phyloP scores from a whole-genome alignment of 106 monocot species.

The Acorus gramineus region DNA sequence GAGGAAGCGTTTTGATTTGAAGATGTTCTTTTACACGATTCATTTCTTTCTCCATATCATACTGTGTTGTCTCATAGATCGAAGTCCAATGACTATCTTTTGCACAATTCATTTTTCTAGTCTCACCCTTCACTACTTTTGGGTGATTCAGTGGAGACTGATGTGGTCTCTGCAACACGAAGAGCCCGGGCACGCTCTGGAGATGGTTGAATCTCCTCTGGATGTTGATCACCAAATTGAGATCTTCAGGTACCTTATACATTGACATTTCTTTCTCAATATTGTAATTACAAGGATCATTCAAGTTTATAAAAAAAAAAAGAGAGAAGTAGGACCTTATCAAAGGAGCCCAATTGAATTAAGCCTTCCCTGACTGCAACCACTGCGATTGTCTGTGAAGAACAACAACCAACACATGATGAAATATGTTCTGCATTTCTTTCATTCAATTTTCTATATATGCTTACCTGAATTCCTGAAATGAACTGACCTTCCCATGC shows the following conservation, averaged over 20 bases:
- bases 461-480: conserved; percentile 6
- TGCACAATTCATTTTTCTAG: too few relatives aligned
- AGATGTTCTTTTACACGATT: too few relatives aligned
- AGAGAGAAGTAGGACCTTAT: conserved; percentile 1
- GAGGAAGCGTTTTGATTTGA: too few relatives aligned
- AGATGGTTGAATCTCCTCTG: conserved; percentile 4
- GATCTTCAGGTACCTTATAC: conserved; percentile 1
- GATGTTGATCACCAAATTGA: conserved; percentile 1
- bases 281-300: too few relatives aligned
- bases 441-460: neutral
- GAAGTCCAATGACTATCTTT: too few relatives aligned
- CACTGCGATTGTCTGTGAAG: conserved; percentile 5
- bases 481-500: conserved; percentile 2
- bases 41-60: too few relatives aligned
- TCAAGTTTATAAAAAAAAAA: neutral
- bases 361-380: conserved; percentile 2
- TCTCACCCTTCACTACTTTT: too few relatives aligned
- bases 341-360: conserved; percentile 4
- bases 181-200: conserved; percentile 1
- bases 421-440: too few relatives aligned
- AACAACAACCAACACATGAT: neutral
- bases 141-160: too few relatives aligned
- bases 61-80: too few relatives aligned
- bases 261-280: too few relatives aligned
- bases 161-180: conserved; percentile 2